Base-by-base conservation (phyloP, 2,329 filamentous ascomycete genomes). In the Berkeleyomyces rouxiae region DNA sequence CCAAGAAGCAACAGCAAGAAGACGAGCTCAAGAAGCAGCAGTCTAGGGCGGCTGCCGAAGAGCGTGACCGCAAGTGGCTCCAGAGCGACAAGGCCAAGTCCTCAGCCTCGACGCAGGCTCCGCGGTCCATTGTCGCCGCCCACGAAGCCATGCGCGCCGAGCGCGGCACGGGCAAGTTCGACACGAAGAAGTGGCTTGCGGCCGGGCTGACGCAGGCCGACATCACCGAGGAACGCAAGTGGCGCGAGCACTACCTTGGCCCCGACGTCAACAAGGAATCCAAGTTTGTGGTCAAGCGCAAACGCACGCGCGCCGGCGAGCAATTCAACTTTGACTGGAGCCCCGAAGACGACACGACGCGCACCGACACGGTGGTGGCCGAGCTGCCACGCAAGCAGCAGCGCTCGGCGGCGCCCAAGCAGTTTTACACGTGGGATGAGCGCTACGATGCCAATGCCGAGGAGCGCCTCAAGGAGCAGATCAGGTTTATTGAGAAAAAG, bases 251-350 rank as follows among this genome's bases (percentile, higher is more conserved):
- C 66, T 99, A 99, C 70, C 91, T 97, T 81, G 93, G 93, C 2
- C 87, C 89, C 0, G 89, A 96, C 67, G 83, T 88, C 61, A 95
- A 93, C 67, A 82, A 86, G 66, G 80, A 79, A 63, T 91, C 87
- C 3, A 95, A 82, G 44, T 96, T 97, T 70, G 95, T 90, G 0
- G 91, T 91, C 0, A 89, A 93, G 76, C 99, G 97, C 80, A 97
- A 97, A 78, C 82, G 92, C 63, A 87, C 88, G 76, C 82, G 92
- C 66, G 95, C 90, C 1, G 93, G 89, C 0, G 92, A 96, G 70
- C 97, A 99, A 72, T 99, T 99, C 77, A 99, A 96, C 70, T 99
- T 99, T 69, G 93, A 95, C 69, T 99, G 93, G 93, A 95, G 96
- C 68, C 82, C 84, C 0, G 88, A 95, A 65, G 93, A 99, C 71